phyloP scores from a whole-genome alignment of 2,329 filamentous ascomycete genomes.

The Diaporthe eres region DNA sequence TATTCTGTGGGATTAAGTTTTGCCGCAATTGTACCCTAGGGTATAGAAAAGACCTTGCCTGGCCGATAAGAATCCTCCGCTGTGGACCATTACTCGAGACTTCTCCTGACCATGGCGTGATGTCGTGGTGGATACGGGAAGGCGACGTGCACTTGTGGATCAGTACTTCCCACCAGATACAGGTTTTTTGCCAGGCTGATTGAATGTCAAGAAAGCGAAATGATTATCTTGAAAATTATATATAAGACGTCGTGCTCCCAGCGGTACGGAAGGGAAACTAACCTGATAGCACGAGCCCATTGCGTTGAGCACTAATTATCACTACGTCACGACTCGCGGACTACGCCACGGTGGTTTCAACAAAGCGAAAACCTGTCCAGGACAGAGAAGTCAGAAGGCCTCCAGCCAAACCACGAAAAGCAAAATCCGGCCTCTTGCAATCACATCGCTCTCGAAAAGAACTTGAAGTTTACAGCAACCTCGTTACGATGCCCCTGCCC shows the following conservation, averaged over 20 bases:
- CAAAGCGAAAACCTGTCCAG: background rate
- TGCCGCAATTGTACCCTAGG: background rate
- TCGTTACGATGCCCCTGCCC: constrained; percentile 34
- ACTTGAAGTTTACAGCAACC: background rate
- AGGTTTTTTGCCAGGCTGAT: too few relatives aligned
- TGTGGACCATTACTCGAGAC: constrained; percentile 12
- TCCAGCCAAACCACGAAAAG: background rate
- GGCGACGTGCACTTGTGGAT: background rate
- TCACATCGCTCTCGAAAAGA: too few relatives aligned
- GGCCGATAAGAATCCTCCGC: background rate
- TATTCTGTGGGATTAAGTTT: background rate
- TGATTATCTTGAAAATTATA: background rate
- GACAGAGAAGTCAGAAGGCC: background rate
- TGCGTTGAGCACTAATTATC: constrained; percentile 11
- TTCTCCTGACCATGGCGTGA: constrained; percentile 27
- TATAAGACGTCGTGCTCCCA: background rate
- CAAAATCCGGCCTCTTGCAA: background rate
- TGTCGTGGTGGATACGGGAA: background rate
- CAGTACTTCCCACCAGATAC: background rate
- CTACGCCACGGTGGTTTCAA: background rate
- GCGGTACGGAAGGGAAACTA: background rate
- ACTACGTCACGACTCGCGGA: constrained; percentile 31
- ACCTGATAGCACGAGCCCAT: background rate
- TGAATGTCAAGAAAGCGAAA: background rate
- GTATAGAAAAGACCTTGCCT: background rate